phyloP scores from a whole-genome alignment of 345 rosid genomes.

The Turritis glabra region DNA sequence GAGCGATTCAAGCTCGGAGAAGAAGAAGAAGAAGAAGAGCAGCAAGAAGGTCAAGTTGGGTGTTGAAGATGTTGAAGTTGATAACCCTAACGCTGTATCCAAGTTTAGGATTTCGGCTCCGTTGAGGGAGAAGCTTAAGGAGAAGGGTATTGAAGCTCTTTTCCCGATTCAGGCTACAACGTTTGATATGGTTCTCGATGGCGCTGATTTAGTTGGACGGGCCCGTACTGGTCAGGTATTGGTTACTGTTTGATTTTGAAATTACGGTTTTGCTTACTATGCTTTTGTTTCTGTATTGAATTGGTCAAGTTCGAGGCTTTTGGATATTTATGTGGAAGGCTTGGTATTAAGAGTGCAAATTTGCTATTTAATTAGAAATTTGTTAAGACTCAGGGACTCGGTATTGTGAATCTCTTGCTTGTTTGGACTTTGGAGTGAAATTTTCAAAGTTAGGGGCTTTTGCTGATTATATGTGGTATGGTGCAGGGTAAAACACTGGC shows the following conservation, averaged over 20 bases:
- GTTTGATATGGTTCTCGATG: constrained; percentile 68
- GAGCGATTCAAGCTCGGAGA: constrained; percentile 79
- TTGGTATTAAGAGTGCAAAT: background rate
- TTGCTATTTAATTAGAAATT: background rate
- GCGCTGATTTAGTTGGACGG: constrained; percentile 87
- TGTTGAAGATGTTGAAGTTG: constrained; percentile 48
- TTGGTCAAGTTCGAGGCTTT: background rate
- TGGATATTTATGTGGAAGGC: background rate
- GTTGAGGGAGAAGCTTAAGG: constrained; percentile 60
- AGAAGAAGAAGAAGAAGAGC: constrained; percentile 59
- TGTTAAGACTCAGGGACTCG: background rate
- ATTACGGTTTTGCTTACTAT: background rate
- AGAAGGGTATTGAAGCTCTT: constrained; percentile 75
- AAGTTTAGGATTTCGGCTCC: constrained; percentile 73
- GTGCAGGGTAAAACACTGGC: constrained; percentile 94
- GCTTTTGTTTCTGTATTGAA: background rate
- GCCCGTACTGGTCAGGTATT: constrained; percentile 97
- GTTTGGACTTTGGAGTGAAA: background rate
- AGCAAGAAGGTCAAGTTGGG: constrained; percentile 47
- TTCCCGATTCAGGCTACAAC: constrained; percentile 94
- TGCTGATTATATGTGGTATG: constrained; percentile 23
- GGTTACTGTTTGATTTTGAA: background rate
- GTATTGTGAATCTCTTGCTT: background rate
- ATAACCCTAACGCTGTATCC: constrained; percentile 66
- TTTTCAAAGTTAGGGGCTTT: background rate